phyloP scores from a whole-genome alignment of 176 grass and related monocot genomes.

The Urochloa ruziziensis region DNA sequence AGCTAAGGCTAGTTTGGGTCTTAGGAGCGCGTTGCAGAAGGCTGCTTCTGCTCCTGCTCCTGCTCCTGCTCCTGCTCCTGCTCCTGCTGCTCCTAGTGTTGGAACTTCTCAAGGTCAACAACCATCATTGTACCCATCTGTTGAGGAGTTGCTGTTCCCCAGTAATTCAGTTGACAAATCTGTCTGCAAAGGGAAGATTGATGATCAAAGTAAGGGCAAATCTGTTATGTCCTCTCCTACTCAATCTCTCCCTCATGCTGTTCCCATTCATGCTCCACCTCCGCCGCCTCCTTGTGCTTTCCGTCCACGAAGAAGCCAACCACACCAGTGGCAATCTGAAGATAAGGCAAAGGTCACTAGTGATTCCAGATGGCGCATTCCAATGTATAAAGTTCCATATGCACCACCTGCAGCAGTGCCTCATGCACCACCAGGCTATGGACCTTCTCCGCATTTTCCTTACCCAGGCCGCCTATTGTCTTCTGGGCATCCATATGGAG shows the following conservation, averaged over 20 bases:
- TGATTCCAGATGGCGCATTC: conserved; percentile 33
- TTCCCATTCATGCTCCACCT: conserved; percentile 26
- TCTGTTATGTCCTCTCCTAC: conserved; percentile 27
- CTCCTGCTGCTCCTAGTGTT: not conserved
- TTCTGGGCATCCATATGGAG: conserved; percentile 35
- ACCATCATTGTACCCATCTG: conserved; percentile 39
- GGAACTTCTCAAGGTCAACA: conserved; percentile 36
- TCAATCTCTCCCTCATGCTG: not conserved
- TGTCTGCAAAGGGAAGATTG: conserved; percentile 18
- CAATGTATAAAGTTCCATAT: conserved; percentile 21
- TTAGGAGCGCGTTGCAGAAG: conserved; percentile 21
- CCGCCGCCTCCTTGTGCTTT: not conserved
- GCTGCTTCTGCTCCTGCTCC: too few species aligned
- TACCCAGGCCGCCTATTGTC: conserved; percentile 41
- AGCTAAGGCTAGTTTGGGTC: conserved; percentile 14
- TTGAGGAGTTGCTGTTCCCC: conserved; percentile 43
- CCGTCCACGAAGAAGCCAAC: not conserved
- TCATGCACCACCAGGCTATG: conserved; percentile 20
- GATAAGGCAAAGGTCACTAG: conserved; percentile 3
- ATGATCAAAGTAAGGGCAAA: conserved; percentile 48
- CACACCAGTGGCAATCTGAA: conserved; percentile 28
- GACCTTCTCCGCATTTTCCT: conserved; percentile 39
- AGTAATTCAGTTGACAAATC: conserved; percentile 18
- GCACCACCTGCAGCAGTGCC: conserved; percentile 13
- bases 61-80: not conserved